Base-by-base conservation (phyloP, 805 yeast species). In the Candida nemodendra region DNA sequence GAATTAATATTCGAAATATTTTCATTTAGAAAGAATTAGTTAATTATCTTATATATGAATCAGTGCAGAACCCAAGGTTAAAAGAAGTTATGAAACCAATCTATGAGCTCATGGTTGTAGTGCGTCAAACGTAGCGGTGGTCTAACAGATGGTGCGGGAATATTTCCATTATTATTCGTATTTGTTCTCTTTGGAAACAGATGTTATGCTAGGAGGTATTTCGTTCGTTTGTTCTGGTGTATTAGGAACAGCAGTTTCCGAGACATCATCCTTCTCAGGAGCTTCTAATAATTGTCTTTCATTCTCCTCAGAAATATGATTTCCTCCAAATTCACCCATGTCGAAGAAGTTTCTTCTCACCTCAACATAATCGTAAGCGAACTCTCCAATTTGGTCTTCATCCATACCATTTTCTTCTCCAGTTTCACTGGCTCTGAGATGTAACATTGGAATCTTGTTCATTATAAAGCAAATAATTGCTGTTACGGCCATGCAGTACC, bases 341-440 rank as follows among this genome's bases (percentile, higher is more conserved):
- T 73, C 78, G 53, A 81, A 73, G 62, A 81, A 91, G 66, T 90
- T 96, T 61, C 98, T 78, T 64, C 98, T 79, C 11, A 91, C 95
- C 69, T 91, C 99, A 41, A 91, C 96, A 59, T 89, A 91, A 64
- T 91, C 98, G 62, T 91, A 91, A n/a, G 98, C 98, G 65, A 90
- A 91, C 65, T 91, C 99, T 35, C 98, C 99, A 51, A 91, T 86
- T 66, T 91, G 96, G 65, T 88, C 95, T 62, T 90, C 97, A 62
- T 91, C 99, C 68, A 90, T 76, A 41, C 99, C 99, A 22, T 71
- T 69, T 47, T 82, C 86, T 62, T 91, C 99, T 16, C 83, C 96
- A 23, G 82, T 81, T 61, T 85, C 95, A 45, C 78, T 72, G 4
- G 88, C 88, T 57, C 97, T 76, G 54, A 93, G 69, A 35, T 81